phyloP scores from a whole-genome alignment of 1,139 yeast species.

The Candida freyschussii region DNA sequence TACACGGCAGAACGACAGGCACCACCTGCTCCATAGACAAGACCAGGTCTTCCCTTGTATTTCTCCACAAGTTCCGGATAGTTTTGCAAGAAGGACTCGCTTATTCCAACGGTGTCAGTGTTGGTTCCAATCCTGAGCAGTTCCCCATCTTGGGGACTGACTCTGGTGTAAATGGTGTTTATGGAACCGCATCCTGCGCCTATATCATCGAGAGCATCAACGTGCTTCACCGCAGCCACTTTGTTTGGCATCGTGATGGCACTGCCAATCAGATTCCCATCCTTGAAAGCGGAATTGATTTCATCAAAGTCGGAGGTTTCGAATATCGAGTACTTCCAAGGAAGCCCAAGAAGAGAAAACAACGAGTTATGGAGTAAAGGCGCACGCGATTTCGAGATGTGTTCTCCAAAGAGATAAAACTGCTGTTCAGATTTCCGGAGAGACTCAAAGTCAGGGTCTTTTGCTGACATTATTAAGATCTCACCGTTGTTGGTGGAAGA shows the following conservation, averaged over 20 bases:
- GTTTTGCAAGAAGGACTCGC: conserved; percentile 18
- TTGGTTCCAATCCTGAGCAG: conserved; percentile 20
- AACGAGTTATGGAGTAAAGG: conserved; percentile 22
- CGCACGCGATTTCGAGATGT: conserved; percentile 20
- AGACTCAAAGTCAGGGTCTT: conserved; percentile 10
- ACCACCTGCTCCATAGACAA: conserved; percentile 26
- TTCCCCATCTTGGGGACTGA: conserved; percentile 5
- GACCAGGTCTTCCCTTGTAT: conserved; percentile 15
- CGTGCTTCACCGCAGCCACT: conserved; percentile 17
- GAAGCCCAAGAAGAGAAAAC: conserved; percentile 14
- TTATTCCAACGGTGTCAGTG: conserved; percentile 24
- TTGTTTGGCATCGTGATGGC: conserved; percentile 26
- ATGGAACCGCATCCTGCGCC: conserved; percentile 25
- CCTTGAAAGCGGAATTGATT: conserved; percentile 11
- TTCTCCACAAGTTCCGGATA: conserved; percentile 15
- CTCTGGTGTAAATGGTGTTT: conserved; percentile 21
- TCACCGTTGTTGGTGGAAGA: no score
- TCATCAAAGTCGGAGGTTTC: conserved; percentile 19
- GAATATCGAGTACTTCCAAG: conserved; percentile 20
- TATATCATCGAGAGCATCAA: conserved; percentile 19
- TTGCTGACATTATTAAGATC: no score
- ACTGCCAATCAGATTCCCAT: conserved; percentile 17
- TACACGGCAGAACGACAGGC: conserved; percentile 25
- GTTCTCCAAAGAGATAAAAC: conserved; percentile 24
- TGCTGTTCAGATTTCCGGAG: conserved; percentile 10